Evolutionary conservation across 768 basidiomycete genomes (phyloP).

Genomic region (Ramaria rubella): DNA sequence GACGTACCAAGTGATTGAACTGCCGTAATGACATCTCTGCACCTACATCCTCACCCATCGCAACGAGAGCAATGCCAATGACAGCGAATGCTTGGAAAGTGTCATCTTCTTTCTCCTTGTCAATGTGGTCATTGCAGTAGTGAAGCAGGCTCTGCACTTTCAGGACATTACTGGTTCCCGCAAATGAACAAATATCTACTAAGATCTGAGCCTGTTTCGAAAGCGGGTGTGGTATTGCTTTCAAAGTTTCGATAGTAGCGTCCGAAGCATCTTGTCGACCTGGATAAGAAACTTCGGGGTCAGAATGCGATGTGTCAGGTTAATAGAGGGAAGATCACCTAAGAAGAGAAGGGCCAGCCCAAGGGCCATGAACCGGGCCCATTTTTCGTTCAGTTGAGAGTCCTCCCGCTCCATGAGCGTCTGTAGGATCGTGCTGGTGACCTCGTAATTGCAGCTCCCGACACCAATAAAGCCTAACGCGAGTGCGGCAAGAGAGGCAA

Average conservation of each 20-base stretch:
- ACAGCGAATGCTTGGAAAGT: constrained; percentile 91
- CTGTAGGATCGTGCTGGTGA: constrained; percentile 83
- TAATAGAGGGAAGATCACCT: constrained; percentile 44
- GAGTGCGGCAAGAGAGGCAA: constrained; percentile 77
- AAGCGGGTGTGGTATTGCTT: constrained; percentile 88
- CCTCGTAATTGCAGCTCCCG: constrained; percentile 90
- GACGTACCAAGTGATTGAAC: constrained; percentile 85
- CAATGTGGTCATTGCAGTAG: constrained; percentile 88
- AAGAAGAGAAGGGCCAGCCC: constrained; percentile 88
- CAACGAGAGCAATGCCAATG: constrained; percentile 86
- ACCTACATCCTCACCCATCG: constrained; percentile 98
- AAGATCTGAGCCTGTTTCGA: constrained; percentile 87
- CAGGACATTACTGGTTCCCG: constrained; percentile 91
- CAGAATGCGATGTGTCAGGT: not conserved
- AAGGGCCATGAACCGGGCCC: constrained; percentile 85
- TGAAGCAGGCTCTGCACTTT: constrained; percentile 90
- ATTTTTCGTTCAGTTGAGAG: constrained; percentile 81
- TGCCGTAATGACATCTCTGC: constrained; percentile 96
- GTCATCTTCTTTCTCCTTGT: constrained; percentile 56
- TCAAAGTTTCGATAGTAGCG: constrained; percentile 87
- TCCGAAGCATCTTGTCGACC: constrained; percentile 91
- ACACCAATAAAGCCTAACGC: constrained; percentile 94
- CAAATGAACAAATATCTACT: constrained; percentile 90
- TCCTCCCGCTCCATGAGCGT: constrained; percentile 82
- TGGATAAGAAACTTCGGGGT: constrained; percentile 25